A percentile compares a stretch with the other conserved stretches of the same genome.
Conservation (phyloP, 441 rosid species). For the Croton setiger region DNA sequence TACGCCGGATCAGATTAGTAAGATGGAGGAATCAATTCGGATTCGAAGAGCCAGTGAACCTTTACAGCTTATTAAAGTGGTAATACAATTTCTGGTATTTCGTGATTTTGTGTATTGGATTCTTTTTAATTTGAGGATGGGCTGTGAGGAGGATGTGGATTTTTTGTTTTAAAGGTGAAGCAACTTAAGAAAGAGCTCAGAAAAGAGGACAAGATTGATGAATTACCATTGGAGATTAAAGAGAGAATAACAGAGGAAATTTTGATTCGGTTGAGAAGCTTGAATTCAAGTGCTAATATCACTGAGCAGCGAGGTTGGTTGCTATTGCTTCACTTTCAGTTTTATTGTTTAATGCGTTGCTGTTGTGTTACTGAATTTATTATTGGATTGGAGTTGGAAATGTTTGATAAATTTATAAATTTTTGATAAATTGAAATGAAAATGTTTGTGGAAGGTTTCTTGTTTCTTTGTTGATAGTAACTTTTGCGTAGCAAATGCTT, state of each 20-base stretch:
- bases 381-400: neutral
- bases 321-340: neutral
- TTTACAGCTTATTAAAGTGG: conserved; percentile 56
- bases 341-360: neutral
- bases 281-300: conserved; percentile 40
- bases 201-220: conserved; percentile 32
- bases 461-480: neutral
- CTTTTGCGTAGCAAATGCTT: neutral
- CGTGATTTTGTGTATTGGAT: neutral
- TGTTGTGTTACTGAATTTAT: neutral
- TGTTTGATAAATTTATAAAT: neutral
- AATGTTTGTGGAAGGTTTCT: neutral
- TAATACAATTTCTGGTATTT: conserved; percentile 18
- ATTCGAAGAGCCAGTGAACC: conserved; percentile 78
- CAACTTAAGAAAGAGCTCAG: conserved; percentile 48
- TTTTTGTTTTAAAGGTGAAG: conserved; percentile 46
- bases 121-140: conserved; percentile 17
- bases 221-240: conserved; percentile 52
- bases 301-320: conserved; percentile 62
- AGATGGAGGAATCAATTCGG: conserved; percentile 83
- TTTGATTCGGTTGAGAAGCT: conserved; percentile 50
- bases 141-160: neutral
- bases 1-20: conserved; percentile 77
- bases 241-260: conserved; percentile 67
- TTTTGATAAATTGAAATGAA: neutral